Conservation (phyloP, 257 asterid species). For the Prunella vulgaris region DNA sequence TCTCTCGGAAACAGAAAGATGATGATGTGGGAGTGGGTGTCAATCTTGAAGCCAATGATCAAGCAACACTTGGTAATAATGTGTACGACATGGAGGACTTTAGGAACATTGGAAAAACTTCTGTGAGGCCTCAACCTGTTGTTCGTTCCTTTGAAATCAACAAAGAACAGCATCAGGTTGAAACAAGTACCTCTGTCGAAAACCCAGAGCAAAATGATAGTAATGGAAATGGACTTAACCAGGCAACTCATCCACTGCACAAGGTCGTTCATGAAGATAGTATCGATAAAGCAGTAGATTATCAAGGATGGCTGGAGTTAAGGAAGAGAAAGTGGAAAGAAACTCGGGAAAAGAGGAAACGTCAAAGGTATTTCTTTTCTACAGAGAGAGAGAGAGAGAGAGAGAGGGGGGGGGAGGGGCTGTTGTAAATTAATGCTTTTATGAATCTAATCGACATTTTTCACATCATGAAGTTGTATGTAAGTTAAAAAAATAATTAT, state of each 20-base stretch:
- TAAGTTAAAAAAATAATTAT: neutral
- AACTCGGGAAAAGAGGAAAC: conserved; percentile 72
- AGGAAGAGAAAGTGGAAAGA: conserved; percentile 96
- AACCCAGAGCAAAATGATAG: conserved; percentile 33
- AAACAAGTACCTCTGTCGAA: conserved; percentile 34
- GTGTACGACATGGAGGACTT: conserved; percentile 86
- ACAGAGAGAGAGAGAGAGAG: too few species aligned
- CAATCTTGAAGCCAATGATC: conserved; percentile 31
- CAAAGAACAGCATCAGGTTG: conserved; percentile 32
- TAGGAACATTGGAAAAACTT: conserved; percentile 38
- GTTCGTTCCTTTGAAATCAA: conserved; percentile 53
- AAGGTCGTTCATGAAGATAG: conserved; percentile 45
- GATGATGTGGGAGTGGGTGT: conserved; percentile 28
- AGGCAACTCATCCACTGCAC: conserved; percentile 31
- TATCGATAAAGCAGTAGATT: conserved; percentile 61
- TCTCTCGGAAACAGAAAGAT: conserved; percentile 45
- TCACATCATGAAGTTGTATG: neutral
- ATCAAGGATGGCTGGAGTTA: conserved; percentile 90
- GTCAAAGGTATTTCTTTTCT: conserved; percentile 58
- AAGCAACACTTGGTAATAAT: conserved; percentile 37
- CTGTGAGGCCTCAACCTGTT: conserved; percentile 55
- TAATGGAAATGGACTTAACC: conserved; percentile 28
- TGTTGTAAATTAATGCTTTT: conserved; percentile 9
- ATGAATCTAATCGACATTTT: too few species aligned
- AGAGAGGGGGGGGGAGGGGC: neutral